Base-by-base conservation (phyloP, 345 rosid genomes). In the Moricandia arvensis region DNA sequence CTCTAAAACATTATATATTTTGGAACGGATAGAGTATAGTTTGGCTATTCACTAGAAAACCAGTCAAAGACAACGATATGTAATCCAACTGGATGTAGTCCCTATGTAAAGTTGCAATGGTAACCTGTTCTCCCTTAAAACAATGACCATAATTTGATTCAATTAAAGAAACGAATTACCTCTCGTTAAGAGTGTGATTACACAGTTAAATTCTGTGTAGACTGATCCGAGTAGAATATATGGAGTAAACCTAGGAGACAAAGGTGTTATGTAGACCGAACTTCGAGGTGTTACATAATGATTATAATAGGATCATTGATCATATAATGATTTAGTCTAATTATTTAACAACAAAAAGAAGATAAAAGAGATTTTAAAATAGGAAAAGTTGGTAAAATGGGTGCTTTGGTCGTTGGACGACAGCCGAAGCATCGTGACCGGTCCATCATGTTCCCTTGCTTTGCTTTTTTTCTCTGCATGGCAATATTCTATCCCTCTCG, bases 401-500 rank as follows among this genome's bases (percentile, higher is more conserved):
- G 85, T 80, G 83, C 73, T 73, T 73, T 76, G 81, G 80, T 75
- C 75, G 73, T 75, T 72, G 76, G 76, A 21, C 81, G 76, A 69
- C 75, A 83, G 83, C 73, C 75, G 82, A 77, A 82, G 85, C 75
- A 81, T 80, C 84, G 82, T 74, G 86, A 79, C 87, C 79, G 82
- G 85, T 75, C 84, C 85, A 80, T 73, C 30, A 71, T 83, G 85
- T 79, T 74, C 76, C 74, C 72, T 74, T 35, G 31, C 31, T 43
- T 43, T 49, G 26, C 21, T 7, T 29, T 35, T 3, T 75, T 27
- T 60, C 61, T 78, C 74, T 88, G 90, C 87, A 86, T 85, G 88
- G 85, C 81, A 82, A 82, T 86, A 72, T 73, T 0, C 68, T 71
- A 43, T 43, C 49, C 49, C 34, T 62, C 73, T 77, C 63, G 49